Conservation (phyloP, 2,329 filamentous ascomycete species). For the Scytalidium sp. region DNA sequence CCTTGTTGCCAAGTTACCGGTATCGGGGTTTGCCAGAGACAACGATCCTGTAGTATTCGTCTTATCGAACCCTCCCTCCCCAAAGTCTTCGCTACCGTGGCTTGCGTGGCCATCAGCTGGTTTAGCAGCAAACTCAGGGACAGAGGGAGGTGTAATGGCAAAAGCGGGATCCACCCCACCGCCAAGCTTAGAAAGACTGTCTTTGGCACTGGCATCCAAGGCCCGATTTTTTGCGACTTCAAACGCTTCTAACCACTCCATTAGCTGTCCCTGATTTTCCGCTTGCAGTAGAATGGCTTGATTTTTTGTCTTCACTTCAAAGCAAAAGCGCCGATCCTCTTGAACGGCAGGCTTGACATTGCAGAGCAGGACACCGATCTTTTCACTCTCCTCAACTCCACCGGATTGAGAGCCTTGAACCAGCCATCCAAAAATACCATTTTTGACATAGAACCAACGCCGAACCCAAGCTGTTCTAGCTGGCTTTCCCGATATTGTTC, state of each 20-base stretch:
- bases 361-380: conserved; percentile 92
- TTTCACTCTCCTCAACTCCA: conserved; percentile 92
- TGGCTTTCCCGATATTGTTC: conserved; percentile 81
- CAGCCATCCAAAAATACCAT: conserved; percentile 94
- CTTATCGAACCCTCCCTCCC: conserved; percentile 48
- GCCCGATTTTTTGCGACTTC: conserved; percentile 92
- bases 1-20: conserved; percentile 42
- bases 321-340: conserved; percentile 94
- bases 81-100: conserved; percentile 44
- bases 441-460: conserved; percentile 93
- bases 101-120: conserved; percentile 60
- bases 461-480: conserved; percentile 86
- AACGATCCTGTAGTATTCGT: conserved; percentile 49
- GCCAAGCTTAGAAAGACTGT: conserved; percentile 36
- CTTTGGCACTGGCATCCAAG: conserved; percentile 66
- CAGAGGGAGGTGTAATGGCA: conserved; percentile 82
- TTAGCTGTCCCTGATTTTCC: conserved; percentile 88
- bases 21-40: conserved; percentile 60
- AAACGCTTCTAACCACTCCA: conserved; percentile 91
- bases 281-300: conserved; percentile 86
- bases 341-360: conserved; percentile 86
- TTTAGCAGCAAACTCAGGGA: conserved; percentile 88
- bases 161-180: conserved; percentile 70
- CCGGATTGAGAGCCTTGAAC: conserved; percentile 74
- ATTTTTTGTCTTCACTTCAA: conserved; percentile 98